Evolutionary conservation across 2,329 filamentous ascomycete genomes (phyloP).

Genomic region (Curvularia hawaiiensis): DNA sequence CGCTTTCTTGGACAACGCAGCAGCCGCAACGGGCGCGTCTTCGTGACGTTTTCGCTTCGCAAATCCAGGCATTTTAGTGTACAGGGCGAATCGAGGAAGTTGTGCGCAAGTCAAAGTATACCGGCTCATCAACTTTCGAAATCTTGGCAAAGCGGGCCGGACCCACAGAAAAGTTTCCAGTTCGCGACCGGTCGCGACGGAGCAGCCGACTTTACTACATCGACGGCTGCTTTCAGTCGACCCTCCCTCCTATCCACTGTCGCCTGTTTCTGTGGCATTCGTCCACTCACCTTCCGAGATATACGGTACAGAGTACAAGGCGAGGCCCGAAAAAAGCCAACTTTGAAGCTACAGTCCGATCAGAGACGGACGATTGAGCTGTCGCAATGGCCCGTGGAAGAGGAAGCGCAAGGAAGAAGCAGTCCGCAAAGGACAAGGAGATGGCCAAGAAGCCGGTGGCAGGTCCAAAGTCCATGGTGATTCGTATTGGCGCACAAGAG

Average conservation of each 20-base stretch:
- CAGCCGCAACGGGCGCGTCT: slow-evolving; percentile 6
- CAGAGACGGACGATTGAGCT: slow-evolving; percentile 10
- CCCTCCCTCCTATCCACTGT: neutral
- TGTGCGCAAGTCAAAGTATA: slow-evolving; percentile 2
- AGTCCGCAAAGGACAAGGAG: slow-evolving; percentile 42
- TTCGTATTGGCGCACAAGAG: slow-evolving; percentile 92
- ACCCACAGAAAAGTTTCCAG: slow-evolving; percentile 19
- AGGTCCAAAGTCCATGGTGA: slow-evolving; percentile 96
- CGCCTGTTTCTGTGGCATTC: neutral
- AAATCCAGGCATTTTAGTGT: slow-evolving; percentile 45
- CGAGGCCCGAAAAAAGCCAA: neutral
- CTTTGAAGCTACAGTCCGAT: slow-evolving; percentile 2
- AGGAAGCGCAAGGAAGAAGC: slow-evolving; percentile 39
- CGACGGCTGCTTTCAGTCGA: slow-evolving; percentile 3
- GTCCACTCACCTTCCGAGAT: neutral
- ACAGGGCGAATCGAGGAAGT: slow-evolving; percentile 3
- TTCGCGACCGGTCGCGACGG: slow-evolving; percentile 13
- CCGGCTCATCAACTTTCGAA: slow-evolving; percentile 8
- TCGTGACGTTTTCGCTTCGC: slow-evolving; percentile 52
- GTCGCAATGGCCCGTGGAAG: slow-evolving; percentile 39
- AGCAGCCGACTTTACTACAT: slow-evolving; percentile 6
- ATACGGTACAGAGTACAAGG: neutral
- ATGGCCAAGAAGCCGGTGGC: slow-evolving; percentile 63
- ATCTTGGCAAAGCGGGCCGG: slow-evolving; percentile 18
- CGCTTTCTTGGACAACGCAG: slow-evolving; percentile 20